Evolutionary conservation across 2,329 filamentous ascomycete genomes (phyloP).

Genomic region (Aspergillus brasiliensis): DNA sequence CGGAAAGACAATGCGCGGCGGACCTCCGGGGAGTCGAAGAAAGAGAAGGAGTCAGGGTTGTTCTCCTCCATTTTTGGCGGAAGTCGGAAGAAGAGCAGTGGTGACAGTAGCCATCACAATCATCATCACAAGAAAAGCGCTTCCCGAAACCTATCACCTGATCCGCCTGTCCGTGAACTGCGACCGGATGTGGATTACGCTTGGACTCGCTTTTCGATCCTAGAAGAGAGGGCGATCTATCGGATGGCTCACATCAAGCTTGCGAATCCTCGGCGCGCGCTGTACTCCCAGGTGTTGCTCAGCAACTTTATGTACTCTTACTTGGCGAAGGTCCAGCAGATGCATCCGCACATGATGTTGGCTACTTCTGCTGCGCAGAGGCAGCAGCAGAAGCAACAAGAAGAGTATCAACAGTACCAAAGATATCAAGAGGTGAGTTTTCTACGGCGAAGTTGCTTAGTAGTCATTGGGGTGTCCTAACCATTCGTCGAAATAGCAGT

Average conservation of each 20-base stretch:
- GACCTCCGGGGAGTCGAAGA: conserved; percentile 67
- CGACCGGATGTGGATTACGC: conserved; percentile 91
- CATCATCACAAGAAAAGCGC: conserved; percentile 69
- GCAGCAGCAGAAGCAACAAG: conserved; percentile 44
- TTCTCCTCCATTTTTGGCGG: conserved; percentile 92
- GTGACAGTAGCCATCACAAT: conserved; percentile 55
- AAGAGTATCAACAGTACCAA: conserved; percentile 50
- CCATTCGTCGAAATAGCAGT: conserved; percentile 11
- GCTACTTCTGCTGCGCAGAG: conserved; percentile 77
- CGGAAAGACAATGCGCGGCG: conserved; percentile 78
- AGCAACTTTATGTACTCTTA: conserved; percentile 99
- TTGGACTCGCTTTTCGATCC: conserved; percentile 91
- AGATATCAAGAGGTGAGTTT: conserved; percentile 49
- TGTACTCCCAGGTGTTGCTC: conserved; percentile 92
- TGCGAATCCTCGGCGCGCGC: conserved; percentile 88
- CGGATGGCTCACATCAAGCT: conserved; percentile 98
- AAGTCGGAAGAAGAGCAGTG: conserved; percentile 81
- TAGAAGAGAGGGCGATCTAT: conserved; percentile 96
- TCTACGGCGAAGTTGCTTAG: background rate
- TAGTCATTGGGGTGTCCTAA: background rate
- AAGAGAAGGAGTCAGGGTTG: conserved; percentile 84
- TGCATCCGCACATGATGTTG: conserved; percentile 94
- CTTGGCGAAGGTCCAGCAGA: conserved; percentile 95
- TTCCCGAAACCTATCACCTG: conserved; percentile 76
- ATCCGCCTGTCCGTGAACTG: conserved; percentile 71